These are phyloP conservation scores for Chalaropsis ovoidea DNA, from an alignment of 2,329 filamentous ascomycete genomes.

Conservation along the genomic window DNA sequence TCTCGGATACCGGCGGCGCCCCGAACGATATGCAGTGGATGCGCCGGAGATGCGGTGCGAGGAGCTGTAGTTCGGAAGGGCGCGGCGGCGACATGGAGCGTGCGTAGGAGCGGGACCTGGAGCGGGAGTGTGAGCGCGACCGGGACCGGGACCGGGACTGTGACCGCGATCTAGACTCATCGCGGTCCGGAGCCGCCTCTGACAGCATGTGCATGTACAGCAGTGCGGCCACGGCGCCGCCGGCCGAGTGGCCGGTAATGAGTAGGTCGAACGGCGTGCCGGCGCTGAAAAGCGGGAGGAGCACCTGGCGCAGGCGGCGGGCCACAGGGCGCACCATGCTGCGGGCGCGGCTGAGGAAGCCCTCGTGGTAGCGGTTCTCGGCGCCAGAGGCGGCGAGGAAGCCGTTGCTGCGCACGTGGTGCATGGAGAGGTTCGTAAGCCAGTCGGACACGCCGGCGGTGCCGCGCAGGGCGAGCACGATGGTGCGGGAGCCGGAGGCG, in stretches of 20 bases:
- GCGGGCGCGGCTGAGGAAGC: slow-evolving; percentile 65
- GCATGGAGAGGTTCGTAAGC: slow-evolving; percentile 68
- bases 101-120: slow-evolving; percentile 35
- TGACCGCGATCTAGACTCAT: slow-evolving; percentile 44
- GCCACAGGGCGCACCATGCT: slow-evolving; percentile 58
- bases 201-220: slow-evolving; percentile 75
- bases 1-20: slow-evolving; percentile 64
- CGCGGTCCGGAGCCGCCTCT: slow-evolving; percentile 30
- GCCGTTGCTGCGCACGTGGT: slow-evolving; percentile 52
- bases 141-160: slow-evolving; percentile 37
- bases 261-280: slow-evolving; percentile 58
- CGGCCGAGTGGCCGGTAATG: slow-evolving; percentile 78
- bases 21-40: slow-evolving; percentile 81
- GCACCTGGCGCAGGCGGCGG: slow-evolving; percentile 49
- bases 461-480: slow-evolving; percentile 76
- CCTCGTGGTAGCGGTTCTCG: slow-evolving; percentile 68
- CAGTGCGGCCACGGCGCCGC: slow-evolving; percentile 70
- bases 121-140: slow-evolving; percentile 45
- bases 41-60: slow-evolving; percentile 63
- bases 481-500: slow-evolving; percentile 41
- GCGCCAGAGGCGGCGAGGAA: slow-evolving; percentile 45
- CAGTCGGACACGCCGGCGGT: slow-evolving; percentile 75
- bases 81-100: not conserved
- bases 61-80: slow-evolving; percentile 46
- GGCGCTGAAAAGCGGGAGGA: not conserved